A percentile compares a stretch with the other conserved stretches of the same genome.
Evolutionary conservation across 2,329 filamentous ascomycete genomes (phyloP).

Genomic region (Hymenoscyphus salicellus): DNA sequence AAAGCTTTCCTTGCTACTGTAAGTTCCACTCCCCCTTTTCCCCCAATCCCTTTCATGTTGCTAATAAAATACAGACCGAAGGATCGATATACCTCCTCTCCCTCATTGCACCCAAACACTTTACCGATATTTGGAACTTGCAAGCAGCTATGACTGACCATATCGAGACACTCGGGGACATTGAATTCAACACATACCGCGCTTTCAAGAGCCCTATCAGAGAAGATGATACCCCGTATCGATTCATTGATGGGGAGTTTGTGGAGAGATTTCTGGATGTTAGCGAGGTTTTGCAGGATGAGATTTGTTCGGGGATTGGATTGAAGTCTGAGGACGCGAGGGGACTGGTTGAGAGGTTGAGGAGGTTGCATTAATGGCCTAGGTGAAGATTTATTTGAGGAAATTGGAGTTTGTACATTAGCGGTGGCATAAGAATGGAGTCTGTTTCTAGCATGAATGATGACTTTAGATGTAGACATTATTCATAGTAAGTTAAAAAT

Average conservation of each 20-base stretch:
- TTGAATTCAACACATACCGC: constrained; percentile 77
- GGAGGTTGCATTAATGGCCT: constrained; percentile 55
- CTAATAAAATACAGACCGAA: constrained; percentile 61
- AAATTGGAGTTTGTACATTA: background rate
- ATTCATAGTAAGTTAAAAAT: no score
- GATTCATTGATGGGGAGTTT: constrained; percentile 91
- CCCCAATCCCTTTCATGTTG: background rate
- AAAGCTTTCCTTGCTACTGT: constrained; percentile 87
- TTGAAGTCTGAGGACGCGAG: constrained; percentile 62
- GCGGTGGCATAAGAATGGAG: background rate
- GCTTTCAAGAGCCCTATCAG: constrained; percentile 72
- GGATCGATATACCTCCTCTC: constrained; percentile 89
- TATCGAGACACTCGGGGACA: constrained; percentile 66
- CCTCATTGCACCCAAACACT: constrained; percentile 66
- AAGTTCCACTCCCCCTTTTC: constrained; percentile 39
- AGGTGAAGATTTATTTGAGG: background rate
- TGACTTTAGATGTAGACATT: no score
- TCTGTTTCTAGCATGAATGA: background rate
- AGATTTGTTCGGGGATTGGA: constrained; percentile 54
- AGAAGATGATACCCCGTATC: constrained; percentile 70
- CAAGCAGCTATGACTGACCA: constrained; percentile 67
- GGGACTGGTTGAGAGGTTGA: constrained; percentile 59
- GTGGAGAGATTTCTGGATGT: constrained; percentile 80
- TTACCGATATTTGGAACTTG: constrained; percentile 78
- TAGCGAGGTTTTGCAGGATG: constrained; percentile 54